Conservation (phyloP, 2,329 filamentous ascomycete genomes). For the Cercospora sp. region DNA sequence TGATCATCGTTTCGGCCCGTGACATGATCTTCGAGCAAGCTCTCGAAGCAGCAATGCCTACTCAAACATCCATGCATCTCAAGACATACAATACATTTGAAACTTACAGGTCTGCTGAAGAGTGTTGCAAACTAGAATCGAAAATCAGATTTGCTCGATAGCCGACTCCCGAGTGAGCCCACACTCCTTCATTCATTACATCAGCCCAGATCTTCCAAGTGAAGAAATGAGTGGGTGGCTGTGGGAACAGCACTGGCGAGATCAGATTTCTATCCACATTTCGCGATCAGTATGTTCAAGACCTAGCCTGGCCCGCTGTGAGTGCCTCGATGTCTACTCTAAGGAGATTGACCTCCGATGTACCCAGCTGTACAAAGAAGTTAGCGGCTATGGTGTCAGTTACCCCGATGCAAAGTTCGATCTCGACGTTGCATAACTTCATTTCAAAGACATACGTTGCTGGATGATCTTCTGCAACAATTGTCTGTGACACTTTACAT, state of each 20-base stretch:
- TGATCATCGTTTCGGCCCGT: not conserved
- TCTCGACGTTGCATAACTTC: not conserved
- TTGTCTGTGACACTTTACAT: not conserved
- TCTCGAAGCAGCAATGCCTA: not conserved
- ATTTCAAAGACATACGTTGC: not conserved
- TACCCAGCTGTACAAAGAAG: not conserved
- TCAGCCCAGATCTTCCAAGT: not conserved
- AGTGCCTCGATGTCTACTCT: not conserved
- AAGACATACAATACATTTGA: not conserved
- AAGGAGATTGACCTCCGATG: not conserved
- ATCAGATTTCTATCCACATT: not conserved
- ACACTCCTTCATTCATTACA: not conserved
- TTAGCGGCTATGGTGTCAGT: not conserved
- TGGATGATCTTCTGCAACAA: not conserved
- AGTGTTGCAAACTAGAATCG: not conserved
- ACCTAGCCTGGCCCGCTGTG: not conserved
- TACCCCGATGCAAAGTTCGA: not conserved
- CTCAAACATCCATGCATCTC: not conserved
- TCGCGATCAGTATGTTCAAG: not conserved
- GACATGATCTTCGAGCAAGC: not conserved
- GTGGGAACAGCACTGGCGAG: not conserved
- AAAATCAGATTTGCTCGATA: not conserved
- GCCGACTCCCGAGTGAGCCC: not conserved
- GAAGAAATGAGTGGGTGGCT: not conserved
- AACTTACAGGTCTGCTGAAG: not conserved